Conservation (phyloP, 148 eudicot species). For the Chenopodium suecicum region DNA sequence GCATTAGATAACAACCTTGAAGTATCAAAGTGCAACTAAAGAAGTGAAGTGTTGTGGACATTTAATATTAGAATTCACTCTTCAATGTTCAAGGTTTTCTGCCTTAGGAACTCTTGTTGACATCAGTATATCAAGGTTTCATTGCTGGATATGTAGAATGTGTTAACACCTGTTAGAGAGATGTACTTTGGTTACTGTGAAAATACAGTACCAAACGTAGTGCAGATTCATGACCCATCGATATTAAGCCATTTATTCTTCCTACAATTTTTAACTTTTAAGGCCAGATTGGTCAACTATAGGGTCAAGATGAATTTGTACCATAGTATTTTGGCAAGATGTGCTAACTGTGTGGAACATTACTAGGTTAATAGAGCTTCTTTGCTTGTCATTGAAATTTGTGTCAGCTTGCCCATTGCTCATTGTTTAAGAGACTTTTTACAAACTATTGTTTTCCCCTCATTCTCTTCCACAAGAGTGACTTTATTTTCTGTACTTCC, state of each 20-base stretch:
- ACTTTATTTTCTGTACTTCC: not conserved
- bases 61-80: not conserved
- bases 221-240: too few relatives aligned
- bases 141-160: not conserved
- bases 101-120: too few relatives aligned
- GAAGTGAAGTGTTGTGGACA: not conserved
- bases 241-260: too few relatives aligned
- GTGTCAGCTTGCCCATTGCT: too few relatives aligned
- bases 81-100: not conserved
- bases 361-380: too few relatives aligned
- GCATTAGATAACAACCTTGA: not conserved
- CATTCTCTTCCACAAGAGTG: not conserved
- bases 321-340: too few relatives aligned
- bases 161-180: not conserved
- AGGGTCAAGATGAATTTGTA: too few relatives aligned
- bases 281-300: too few relatives aligned
- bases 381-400: too few relatives aligned
- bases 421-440: not conserved
- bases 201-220: too few relatives aligned
- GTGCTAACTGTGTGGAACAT: too few relatives aligned
- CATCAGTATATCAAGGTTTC: not conserved
- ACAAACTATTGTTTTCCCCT: not conserved
- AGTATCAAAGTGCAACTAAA: not conserved
- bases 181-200: not conserved
- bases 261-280: too few relatives aligned